Evolutionary conservation across 23 red algal genomes (phyloP), one percentile per base, ranked within the genome.

Genomic region (Gracilaria vermiculophylla): DNA sequence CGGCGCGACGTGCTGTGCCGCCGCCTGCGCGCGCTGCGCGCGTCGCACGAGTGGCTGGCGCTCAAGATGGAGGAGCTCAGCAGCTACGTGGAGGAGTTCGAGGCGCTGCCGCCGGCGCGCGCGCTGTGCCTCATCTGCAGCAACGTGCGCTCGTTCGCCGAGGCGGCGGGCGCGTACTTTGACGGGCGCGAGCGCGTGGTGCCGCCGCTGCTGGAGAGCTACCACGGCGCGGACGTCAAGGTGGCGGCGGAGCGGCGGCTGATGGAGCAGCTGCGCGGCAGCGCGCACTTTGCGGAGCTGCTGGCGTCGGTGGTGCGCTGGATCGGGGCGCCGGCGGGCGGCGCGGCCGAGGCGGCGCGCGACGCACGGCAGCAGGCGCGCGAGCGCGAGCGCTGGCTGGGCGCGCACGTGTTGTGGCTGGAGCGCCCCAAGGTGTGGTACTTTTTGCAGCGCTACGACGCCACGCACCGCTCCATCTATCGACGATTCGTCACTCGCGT

Each of bases 51-150:
- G 33, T 85, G 81, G 81, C 62, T 85, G 37, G 48, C 45, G 21
- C 42, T 85, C 23, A 85, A 85, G 64, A 85, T 85, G 81, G 81
- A 85, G 27, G 81, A 85, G 19, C 24, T 85, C 7, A 85, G 62
- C 34, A 85, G 81, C 47, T 85, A 85, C 47, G 45, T 85, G 0
- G 81, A 85, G 25, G 81, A 85, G 36, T 85, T 85, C 25, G 81
- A 85, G 25, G 49, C 37, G 19, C 64, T 85, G 9, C 81, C 58
- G 15, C 81, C 81, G 2, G 81, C 57, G 20, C 17, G 81, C 9
- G 81, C 62, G 5, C 64, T 85, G 17, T 70, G n/a, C 44, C 62
- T 85, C 32, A 70, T 85, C n/a, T 85, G 81, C 62, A 85, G 72
- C 62, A 85, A 85, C 43, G 28, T 85, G 4, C 57, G 72, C 44